These are phyloP conservation scores for Cyberlindnera xylosilytica DNA, from an alignment of 805 yeast genomes.

Conservation along the genomic window DNA sequence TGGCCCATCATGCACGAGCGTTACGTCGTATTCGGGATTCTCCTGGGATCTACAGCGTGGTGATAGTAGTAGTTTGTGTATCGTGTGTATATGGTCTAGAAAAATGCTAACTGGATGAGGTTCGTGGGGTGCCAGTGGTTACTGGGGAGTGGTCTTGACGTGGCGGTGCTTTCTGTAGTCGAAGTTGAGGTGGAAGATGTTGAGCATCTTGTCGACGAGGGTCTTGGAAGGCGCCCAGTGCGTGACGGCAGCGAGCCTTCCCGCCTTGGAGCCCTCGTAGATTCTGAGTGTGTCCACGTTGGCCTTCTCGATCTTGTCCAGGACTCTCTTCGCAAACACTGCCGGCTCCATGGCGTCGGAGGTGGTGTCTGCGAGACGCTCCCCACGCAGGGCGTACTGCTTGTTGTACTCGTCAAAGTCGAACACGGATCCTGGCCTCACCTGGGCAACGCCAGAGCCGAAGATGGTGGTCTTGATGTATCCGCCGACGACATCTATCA, in stretches of 20 bases:
- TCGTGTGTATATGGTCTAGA: too few relatives aligned
- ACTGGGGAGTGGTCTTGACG: too few relatives aligned
- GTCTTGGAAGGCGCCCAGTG: slow-evolving; percentile 10
- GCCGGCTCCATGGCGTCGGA: slow-evolving; percentile 32
- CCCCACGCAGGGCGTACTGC: slow-evolving; percentile 10
- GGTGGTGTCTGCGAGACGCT: slow-evolving; percentile 5
- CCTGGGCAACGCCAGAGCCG: slow-evolving; percentile 7
- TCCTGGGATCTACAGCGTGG: too few relatives aligned
- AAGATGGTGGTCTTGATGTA: slow-evolving; percentile 37
- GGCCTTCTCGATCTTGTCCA: slow-evolving; percentile 31
- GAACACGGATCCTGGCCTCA: slow-evolving; percentile 20
- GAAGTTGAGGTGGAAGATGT: slow-evolving; percentile 22
- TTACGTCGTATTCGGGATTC: too few relatives aligned
- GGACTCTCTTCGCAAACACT: slow-evolving; percentile 38
- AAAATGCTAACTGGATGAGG: too few relatives aligned
- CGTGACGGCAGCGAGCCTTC: slow-evolving; percentile 9
- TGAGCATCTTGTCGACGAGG: slow-evolving; percentile 17
- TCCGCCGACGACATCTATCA: slow-evolving; percentile 40
- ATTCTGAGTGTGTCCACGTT: slow-evolving; percentile 17
- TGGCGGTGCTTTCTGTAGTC: slow-evolving; percentile 21
- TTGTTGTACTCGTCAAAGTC: slow-evolving; percentile 21
- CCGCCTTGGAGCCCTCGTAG: slow-evolving; percentile 22
- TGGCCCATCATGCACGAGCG: too few relatives aligned
- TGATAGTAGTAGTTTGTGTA: too few relatives aligned
- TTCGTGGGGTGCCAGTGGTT: too few relatives aligned